phyloP scores from a whole-genome alignment of 768 basidiomycete genomes.

The Daedalea quercina region DNA sequence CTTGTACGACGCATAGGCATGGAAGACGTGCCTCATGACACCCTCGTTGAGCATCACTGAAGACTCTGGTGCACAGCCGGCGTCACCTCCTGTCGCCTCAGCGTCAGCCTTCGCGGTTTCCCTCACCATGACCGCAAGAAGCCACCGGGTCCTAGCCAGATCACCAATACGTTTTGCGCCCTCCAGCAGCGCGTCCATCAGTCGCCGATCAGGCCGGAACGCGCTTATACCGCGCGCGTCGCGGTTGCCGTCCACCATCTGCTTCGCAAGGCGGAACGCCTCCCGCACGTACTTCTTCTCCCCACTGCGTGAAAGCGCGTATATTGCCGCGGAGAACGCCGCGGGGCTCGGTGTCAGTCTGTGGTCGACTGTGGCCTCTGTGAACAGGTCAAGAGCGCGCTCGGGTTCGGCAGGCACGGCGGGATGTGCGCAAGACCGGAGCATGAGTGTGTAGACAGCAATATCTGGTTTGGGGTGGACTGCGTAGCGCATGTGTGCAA shows the following conservation, averaged over 20 bases:
- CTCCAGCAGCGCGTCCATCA: constrained; percentile 83
- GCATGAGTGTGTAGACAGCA: constrained; percentile 77
- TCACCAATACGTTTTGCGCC: constrained; percentile 87
- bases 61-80: constrained; percentile 19
- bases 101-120: constrained; percentile 19
- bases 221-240: constrained; percentile 53
- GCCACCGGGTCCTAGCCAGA: constrained; percentile 78
- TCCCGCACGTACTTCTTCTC: constrained; percentile 63
- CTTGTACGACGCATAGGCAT: constrained; percentile 77
- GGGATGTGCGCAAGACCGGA: constrained; percentile 69
- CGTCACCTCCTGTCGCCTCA: constrained; percentile 14
- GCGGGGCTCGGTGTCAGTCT: constrained; percentile 53
- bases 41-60: constrained; percentile 48
- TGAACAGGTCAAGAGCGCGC: constrained; percentile 88
- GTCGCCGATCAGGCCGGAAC: constrained; percentile 54
- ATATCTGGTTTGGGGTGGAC: constrained; percentile 79
- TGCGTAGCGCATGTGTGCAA: constrained; percentile 92
- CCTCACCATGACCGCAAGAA: constrained; percentile 77
- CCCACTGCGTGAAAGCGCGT: constrained; percentile 69
- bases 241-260: constrained; percentile 79
- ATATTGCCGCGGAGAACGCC: constrained; percentile 79
- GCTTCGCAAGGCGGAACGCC: constrained; percentile 74
- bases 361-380: constrained; percentile 81
- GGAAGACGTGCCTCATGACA: constrained; percentile 78
- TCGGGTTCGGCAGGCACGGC: constrained; percentile 67